Base-by-base conservation (phyloP, 148 eudicot genomes). In the Vaccinium myrtillus region DNA sequence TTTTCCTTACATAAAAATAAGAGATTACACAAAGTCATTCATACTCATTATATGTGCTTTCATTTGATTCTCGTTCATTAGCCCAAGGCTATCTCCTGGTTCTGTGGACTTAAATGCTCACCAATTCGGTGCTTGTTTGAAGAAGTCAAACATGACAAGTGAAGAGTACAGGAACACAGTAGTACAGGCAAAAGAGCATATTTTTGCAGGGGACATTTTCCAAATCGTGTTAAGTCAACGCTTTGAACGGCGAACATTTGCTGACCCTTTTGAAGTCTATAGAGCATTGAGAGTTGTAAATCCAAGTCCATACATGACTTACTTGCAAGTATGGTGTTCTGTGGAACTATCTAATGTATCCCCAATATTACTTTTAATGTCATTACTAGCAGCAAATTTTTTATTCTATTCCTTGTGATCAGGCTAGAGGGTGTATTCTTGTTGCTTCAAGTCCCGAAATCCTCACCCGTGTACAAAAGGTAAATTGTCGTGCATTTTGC, bases 401-500 rank as follows among this genome's bases (percentile, higher is more conserved):
- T 50, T 70, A 50, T 50, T 69, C 36, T 48, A 78, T 79, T 55
- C 43, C 79, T 51, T 61, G 50, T 61, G 79, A 71, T 85, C 87
- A 91, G 93, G 92, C 90, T 73, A 88, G 90, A 83, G 92, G 93
- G 67, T 90, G 93, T 86, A 87, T 88, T 81, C 32, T 90, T 83
- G 93, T 91, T 83, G 88, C 90, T 77, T 87, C 93, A 83, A 91
- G 93, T 84, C 93, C 93, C 9, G 93, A 91, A 86, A 88, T 90
- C 67, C 92, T 91, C 53, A 90, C 91, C 6, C 90, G 90, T 53
- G 88, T 88, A 77, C 86, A 87, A 77, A 87, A 85, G 88, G 93
- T 91, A 88, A 84, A 50, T 2, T 25, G 19, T 56, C 32, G 4
- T 10, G 10, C 56, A 39, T 21, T 63, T 79, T n/a, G n/a, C 50